Percentiles rank a stretch among this genome's conserved stretches.
phyloP scores from a whole-genome alignment of 139 green algal genomes.

The Parachlorella kessleri region DNA sequence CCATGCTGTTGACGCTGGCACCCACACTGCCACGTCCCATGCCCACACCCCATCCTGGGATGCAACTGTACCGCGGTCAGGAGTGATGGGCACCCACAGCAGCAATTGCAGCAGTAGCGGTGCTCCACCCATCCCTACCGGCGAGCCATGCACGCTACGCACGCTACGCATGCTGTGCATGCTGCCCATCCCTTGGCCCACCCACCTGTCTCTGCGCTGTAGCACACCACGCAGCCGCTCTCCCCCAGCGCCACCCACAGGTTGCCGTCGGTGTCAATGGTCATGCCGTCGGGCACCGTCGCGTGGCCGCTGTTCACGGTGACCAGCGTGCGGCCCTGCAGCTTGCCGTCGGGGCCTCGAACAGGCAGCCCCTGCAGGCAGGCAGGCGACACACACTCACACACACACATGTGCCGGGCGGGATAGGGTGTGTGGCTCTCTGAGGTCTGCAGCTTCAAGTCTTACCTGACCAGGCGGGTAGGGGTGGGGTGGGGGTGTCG shows the following conservation, averaged over 20 bases:
- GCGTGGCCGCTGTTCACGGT: conserved; percentile 2
- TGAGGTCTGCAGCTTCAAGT: too few relatives aligned
- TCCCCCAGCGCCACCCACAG: conserved; percentile 71
- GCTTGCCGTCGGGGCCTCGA: conserved; percentile 1
- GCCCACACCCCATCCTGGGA: not conserved
- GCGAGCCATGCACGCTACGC: too few relatives aligned
- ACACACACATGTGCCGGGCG: too few relatives aligned
- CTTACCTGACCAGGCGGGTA: too few relatives aligned
- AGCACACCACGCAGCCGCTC: conserved; percentile 53
- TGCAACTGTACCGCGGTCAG: not conserved
- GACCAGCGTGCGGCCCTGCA: conserved; percentile 8
- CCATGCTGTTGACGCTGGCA: too few relatives aligned
- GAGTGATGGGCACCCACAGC: not conserved
- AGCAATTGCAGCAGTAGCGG: too few relatives aligned
- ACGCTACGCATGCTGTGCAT: too few relatives aligned
- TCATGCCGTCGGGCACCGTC: conserved; percentile 63
- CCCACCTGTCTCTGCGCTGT: conserved; percentile 33
- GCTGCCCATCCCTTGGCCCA: not conserved
- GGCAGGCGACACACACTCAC: too few relatives aligned
- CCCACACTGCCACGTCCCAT: too few relatives aligned
- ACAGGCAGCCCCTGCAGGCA: not conserved
- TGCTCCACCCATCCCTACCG: too few relatives aligned
- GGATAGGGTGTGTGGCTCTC: too few relatives aligned
- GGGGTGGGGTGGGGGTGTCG: too few relatives aligned
- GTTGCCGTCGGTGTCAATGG: conserved; percentile 58